These are phyloP conservation scores for Amphibolis antarctica DNA, from an alignment of 106 monocot species.

Conservation along the genomic window DNA sequence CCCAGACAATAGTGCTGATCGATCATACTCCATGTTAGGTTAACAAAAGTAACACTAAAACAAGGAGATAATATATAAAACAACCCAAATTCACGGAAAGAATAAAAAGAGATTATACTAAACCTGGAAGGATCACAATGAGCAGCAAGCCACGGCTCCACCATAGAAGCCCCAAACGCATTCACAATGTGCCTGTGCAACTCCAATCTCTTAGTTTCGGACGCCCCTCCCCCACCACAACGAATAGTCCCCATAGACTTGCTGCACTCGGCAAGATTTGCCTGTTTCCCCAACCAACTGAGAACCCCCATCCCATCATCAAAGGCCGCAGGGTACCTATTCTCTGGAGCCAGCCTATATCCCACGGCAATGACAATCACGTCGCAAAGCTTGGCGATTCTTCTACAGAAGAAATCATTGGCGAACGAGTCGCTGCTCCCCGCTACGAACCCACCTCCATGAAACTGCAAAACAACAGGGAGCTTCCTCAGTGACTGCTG, in stretches of 20 bases:
- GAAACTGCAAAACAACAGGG: constrained; percentile 81
- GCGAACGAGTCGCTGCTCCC: constrained; percentile 61
- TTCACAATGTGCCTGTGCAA: constrained; percentile 33
- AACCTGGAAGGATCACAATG: constrained; percentile 82
- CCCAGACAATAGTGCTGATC: too few species aligned
- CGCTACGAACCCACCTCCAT: constrained; percentile 68
- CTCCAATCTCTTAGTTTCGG: constrained; percentile 20
- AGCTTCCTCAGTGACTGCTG: constrained; percentile 20
- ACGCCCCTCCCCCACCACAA: constrained; percentile 4
- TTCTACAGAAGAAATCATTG: constrained; percentile 77
- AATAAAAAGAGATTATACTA: not conserved
- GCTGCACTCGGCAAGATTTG: constrained; percentile 67
- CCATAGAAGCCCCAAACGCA: constrained; percentile 55
- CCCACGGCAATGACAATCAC: constrained; percentile 87
- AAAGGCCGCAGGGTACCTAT: constrained; percentile 79
- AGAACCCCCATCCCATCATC: constrained; percentile 81
- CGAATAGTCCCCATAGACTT: constrained; percentile 31
- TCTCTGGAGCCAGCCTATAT: constrained; percentile 84
- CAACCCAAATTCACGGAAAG: not conserved
- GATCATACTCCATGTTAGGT: not conserved
- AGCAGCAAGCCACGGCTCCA: constrained; percentile 89
- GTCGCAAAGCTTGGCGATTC: constrained; percentile 63
- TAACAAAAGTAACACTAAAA: not conserved
- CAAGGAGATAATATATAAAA: not conserved
- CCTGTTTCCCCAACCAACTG: constrained; percentile 80